A percentile compares a stretch with the other conserved stretches of the same genome.
Evolutionary conservation across 2,329 filamentous ascomycete species (phyloP).

Genomic region (Neonectria hederae): DNA sequence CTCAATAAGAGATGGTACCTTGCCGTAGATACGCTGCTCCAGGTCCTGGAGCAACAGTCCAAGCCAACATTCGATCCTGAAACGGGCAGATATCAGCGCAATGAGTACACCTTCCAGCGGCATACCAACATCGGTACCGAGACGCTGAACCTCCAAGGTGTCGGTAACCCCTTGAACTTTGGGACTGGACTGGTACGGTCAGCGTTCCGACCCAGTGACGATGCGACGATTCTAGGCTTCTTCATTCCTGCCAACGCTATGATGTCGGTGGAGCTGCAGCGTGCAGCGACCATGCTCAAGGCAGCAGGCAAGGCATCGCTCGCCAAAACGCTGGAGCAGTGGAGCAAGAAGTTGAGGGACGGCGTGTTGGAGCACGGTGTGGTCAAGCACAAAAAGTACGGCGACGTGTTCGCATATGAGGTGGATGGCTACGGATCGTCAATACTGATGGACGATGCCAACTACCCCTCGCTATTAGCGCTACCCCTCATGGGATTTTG

Average conservation of each 20-base stretch:
- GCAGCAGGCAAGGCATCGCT: conserved; percentile 64
- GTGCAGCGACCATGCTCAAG: conserved; percentile 75
- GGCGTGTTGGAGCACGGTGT: conserved; percentile 89
- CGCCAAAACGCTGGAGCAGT: conserved; percentile 65
- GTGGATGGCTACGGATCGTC: conserved; percentile 86
- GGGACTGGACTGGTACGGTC: conserved; percentile 88
- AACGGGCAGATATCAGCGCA: conserved; percentile 71
- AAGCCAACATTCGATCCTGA: conserved; percentile 79
- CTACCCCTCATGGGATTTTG: conserved; percentile 83
- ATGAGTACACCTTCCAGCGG: conserved; percentile 89
- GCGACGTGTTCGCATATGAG: conserved; percentile 85
- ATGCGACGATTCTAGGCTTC: conserved; percentile 92
- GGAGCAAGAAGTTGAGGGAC: conserved; percentile 71
- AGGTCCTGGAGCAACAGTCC: conserved; percentile 81
- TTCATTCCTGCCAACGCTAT: conserved; percentile 96
- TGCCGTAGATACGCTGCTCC: conserved; percentile 78
- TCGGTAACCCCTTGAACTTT: conserved; percentile 89
- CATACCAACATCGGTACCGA: conserved; percentile 85
- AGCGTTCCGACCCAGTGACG: conserved; percentile 93
- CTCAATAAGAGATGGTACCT: conserved; percentile 80
- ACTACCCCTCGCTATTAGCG: conserved; percentile 82
- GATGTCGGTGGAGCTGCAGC: conserved; percentile 89
- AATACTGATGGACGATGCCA: conserved; percentile 90
- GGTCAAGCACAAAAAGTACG: conserved; percentile 77
- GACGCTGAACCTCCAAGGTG: conserved; percentile 81